phyloP scores from a whole-genome alignment of 805 yeast species.

The Pichia rugopelliculosa region DNA sequence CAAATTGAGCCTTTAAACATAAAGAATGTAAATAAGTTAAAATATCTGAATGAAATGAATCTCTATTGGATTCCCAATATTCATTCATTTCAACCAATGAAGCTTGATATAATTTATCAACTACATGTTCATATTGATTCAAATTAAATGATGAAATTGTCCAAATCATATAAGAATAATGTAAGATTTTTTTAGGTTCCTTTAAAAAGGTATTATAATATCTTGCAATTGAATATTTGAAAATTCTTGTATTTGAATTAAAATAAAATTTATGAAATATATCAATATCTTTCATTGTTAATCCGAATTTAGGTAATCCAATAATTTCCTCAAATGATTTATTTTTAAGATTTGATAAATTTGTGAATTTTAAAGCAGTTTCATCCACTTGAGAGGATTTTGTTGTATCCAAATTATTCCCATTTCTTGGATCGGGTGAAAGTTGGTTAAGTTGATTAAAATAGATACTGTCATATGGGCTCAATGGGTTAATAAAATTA shows the following conservation, averaged over 20 bases:
- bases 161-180: constrained; percentile 22
- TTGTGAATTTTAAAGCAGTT: not conserved
- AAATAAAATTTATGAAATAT: constrained; percentile 17
- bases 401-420: too few relatives aligned
- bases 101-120: constrained; percentile 16
- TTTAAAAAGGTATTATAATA: constrained; percentile 15
- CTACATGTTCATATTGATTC: constrained; percentile 15
- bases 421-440: not conserved
- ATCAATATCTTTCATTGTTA: constrained; percentile 18
- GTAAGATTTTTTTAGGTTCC: constrained; percentile 16
- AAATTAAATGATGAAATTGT: constrained; percentile 14
- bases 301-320: constrained; percentile 11
- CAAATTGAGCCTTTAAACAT: constrained; percentile 20
- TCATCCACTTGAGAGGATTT: too few relatives aligned
- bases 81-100: constrained; percentile 12
- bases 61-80: constrained; percentile 16
- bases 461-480: not conserved
- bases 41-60: constrained; percentile 14
- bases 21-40: constrained; percentile 23
- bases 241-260: constrained; percentile 8
- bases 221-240: constrained; percentile 16
- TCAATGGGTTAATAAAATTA: not conserved
- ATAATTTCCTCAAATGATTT: constrained; percentile 7
- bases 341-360: not conserved
- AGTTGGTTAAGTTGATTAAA: not conserved